Percentiles rank a stretch among this genome's conserved stretches.
These are phyloP conservation scores for Botrytis elliptica DNA, from an alignment of 2,329 filamentous ascomycete genomes.

Conservation along the genomic window DNA sequence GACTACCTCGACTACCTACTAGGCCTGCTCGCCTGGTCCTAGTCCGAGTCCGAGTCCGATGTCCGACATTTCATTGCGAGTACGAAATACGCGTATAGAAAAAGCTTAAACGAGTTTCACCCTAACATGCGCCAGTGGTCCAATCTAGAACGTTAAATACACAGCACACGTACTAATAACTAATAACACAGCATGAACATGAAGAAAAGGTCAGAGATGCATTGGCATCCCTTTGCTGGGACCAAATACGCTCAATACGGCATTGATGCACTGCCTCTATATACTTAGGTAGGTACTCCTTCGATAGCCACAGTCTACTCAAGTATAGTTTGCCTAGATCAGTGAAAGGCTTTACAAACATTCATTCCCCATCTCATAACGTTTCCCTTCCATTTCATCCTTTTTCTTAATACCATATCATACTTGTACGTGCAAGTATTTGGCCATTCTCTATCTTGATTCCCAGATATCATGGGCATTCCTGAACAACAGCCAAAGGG, in stretches of 20 bases:
- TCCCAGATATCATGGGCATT: neutral
- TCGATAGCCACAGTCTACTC: neutral
- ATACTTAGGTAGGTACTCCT: neutral
- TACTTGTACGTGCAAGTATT: neutral
- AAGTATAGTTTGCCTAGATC: neutral
- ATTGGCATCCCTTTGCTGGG: neutral
- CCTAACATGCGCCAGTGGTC: too few species aligned
- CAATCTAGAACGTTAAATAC: neutral
- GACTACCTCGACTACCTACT: too few species aligned
- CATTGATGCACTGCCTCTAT: neutral
- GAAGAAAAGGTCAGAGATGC: neutral
- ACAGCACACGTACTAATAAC: neutral
- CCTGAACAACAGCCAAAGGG: neutral
- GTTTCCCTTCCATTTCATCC: neutral
- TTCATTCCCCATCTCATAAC: too few species aligned
- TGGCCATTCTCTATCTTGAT: neutral
- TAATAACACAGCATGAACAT: neutral
- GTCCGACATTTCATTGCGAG: too few species aligned
- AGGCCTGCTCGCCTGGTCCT: too few species aligned
- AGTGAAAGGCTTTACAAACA: neutral
- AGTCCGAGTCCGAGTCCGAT: neutral
- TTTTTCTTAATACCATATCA: neutral
- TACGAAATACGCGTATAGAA: neutral
- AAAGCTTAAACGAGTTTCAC: neutral
- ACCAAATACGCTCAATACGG: neutral